Base-by-base conservation (phyloP, 2,329 filamentous ascomycete genomes). In the Alternaria sp. region DNA sequence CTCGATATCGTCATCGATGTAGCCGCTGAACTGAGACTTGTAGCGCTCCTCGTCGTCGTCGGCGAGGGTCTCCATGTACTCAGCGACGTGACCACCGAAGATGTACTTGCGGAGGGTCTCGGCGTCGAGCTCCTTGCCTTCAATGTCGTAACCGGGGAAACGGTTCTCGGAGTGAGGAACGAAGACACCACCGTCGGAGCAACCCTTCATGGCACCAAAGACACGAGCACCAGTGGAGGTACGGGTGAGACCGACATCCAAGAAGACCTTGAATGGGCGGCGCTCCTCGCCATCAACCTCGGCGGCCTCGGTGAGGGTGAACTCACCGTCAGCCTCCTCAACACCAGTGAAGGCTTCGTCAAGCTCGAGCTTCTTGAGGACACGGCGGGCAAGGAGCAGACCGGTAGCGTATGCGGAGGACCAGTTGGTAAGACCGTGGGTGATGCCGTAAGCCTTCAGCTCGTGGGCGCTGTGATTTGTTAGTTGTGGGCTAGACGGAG, bases 51-150 rank as follows among this genome's bases (percentile, higher is more conserved):
- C 95, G 81, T 99, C 95, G 81, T 99, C 95, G 79, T 99, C 95
- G 85, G 95, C 95, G 71, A 99, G 92, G 62, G 91, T 95, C 91
- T 99, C 95, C 95, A 99, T 99, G 90, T 99, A 99, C 90, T 99
- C 95, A 75, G 94, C 94, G 71, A 99, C 92, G 89, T 99, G 95
- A 66, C 95, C 94, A 80, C 88, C 95, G 84, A 92, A 94, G 88
- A 99, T 99, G 91, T 99, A 99, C 88, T 94, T 97, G 89, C 94
- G 93, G 81, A 99, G 92, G 74, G 89, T 91, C 84, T 99, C 95
- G 78, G 93, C 89, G 78, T 99, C 95, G 78, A 99, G 92, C 89
- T 98, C 94, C 91, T 99, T 94, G 83, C 86, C 85, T 87, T 99
- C 95, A 32, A 97, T 92, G 82, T 99, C 95, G 90, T 86, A 99